These are phyloP conservation scores for Calonectria hawksworthii DNA, from an alignment of 2,329 filamentous ascomycete genomes.

Conservation along the genomic window DNA sequence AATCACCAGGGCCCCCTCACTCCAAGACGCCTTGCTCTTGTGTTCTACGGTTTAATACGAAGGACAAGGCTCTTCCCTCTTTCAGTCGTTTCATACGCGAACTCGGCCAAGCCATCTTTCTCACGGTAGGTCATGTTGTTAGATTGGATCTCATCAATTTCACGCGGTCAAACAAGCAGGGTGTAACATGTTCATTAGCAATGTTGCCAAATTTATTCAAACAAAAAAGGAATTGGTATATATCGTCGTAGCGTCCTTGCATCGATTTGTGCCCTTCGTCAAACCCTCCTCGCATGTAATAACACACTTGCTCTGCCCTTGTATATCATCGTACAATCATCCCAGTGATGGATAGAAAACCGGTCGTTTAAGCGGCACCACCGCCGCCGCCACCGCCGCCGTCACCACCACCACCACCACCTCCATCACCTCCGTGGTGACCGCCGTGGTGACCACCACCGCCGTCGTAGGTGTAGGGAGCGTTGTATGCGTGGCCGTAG, in stretches of 20 bases:
- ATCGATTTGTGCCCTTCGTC: background rate
- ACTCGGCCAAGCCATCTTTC: background rate
- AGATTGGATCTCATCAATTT: background rate
- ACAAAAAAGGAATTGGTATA: conserved; percentile 1
- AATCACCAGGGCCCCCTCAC: background rate
- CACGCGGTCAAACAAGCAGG: background rate
- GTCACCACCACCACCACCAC: background rate
- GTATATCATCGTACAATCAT: conserved; percentile 6
- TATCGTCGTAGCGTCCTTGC: background rate
- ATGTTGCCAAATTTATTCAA: background rate
- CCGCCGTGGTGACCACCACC: background rate
- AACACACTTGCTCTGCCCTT: no score
- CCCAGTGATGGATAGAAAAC: background rate
- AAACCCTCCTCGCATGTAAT: background rate
- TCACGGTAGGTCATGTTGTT: background rate
- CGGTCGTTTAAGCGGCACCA: background rate
- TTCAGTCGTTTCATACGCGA: background rate
- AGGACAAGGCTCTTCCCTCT: background rate
- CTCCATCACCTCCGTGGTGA: background rate
- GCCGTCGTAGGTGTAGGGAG: background rate
- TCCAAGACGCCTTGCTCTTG: background rate
- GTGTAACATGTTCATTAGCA: background rate
- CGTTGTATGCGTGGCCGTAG: background rate
- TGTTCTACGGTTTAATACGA: background rate
- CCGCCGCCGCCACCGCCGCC: background rate